These are phyloP conservation scores for Cantharellus anzutake DNA, from an alignment of 768 basidiomycete species.

Conservation along the genomic window DNA sequence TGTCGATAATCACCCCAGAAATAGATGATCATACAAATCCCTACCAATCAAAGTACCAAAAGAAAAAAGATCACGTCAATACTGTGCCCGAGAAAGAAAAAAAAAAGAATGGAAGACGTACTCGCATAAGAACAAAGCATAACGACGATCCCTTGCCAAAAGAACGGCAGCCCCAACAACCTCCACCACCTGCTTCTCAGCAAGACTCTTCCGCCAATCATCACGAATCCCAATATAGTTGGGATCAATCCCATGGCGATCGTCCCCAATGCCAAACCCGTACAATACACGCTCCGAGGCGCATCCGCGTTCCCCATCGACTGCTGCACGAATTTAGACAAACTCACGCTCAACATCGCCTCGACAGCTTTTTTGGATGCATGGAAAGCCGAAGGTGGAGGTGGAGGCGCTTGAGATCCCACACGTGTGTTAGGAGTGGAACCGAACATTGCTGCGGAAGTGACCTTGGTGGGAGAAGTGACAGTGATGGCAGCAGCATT, in stretches of 20 bases:
- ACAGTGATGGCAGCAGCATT: not conserved
- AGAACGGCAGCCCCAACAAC: not conserved
- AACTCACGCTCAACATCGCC: not conserved
- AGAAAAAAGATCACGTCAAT: not conserved
- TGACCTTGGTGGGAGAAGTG: not conserved
- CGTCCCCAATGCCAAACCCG: not conserved
- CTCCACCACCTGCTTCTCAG: too few species aligned
- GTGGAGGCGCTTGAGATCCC: not conserved
- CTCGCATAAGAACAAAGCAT: not conserved
- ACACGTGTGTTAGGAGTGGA: too few species aligned
- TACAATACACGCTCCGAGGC: not conserved
- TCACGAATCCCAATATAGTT: not conserved
- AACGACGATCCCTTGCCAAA: not conserved
- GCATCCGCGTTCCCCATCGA: not conserved
- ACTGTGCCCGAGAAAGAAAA: not conserved
- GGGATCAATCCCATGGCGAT: not conserved
- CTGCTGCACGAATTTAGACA: not conserved
- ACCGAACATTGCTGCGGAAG: not conserved
- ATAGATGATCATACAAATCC: not conserved
- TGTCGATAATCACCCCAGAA: not conserved
- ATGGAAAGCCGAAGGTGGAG: not conserved
- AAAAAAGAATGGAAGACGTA: not conserved
- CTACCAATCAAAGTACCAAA: not conserved
- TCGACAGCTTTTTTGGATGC: not conserved
- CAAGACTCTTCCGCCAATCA: not conserved